Base-by-base conservation (phyloP, 2,329 filamentous ascomycete species). In the Xylariaceae sp. region DNA sequence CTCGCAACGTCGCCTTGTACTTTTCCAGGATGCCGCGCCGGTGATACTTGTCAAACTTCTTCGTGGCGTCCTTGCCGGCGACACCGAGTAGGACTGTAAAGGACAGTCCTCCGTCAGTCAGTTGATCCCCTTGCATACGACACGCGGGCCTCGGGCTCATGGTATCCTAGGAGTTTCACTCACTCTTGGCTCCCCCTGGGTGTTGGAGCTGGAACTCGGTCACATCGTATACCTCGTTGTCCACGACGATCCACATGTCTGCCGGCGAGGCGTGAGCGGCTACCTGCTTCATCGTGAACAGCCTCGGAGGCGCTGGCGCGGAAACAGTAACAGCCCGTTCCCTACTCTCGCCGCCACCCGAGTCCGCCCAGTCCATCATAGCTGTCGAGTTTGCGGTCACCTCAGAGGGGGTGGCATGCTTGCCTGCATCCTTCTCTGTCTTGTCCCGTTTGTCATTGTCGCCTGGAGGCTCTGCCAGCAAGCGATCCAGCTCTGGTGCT, bases 161-260 rank as follows among this genome's bases (percentile, higher is more conserved):
- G 9, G 26, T 29, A 29, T 9, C 26, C 26, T 29, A 29, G 26
- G n/a, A n/a, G n/a, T n/a, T n/a, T n/a, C n/a, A 32, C 30, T n/a
- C 16, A 32, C 30, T 32, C 47, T 51, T 56, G 33, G 45, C 41
- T 12, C 56, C 54, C 9, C 55, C 56, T 0, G 55, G 56, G 40
- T 59, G 56, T 9, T 45, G 38, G 11, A 48, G 40, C 19, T 50
- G 41, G 17, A 54, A 59, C 9, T 41, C 37, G 9, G 52, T 57
- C 30, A 58, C 34, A 36, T 59, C 49, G 44, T 53, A 59, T 4
- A 59, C 44, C 1, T 48, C 49, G 35, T 43, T 48, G 38, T 55
- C 45, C 11, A 58, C 45, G 9, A 54, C 43, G n/a, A 58, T 41
- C 55, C 54, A 58, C 15, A 57, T 19, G 37, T 51, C 44, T 0